Conservation (phyloP, 2,329 filamentous ascomycete genomes). For the Ascosphaera apis region DNA sequence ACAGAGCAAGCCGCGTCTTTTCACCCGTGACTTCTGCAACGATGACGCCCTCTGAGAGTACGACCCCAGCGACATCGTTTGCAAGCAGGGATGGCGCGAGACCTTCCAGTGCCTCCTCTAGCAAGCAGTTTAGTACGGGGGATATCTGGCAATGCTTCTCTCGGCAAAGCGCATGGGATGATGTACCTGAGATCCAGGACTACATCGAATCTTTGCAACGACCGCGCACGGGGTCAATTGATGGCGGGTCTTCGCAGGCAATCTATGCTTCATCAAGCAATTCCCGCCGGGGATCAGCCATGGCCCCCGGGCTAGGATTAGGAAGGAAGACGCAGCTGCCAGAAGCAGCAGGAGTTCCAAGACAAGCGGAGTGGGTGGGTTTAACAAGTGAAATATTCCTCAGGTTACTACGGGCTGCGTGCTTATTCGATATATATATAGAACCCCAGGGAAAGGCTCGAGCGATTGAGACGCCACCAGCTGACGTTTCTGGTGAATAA, state of each 20-base stretch:
- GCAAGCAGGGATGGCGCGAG: neutral
- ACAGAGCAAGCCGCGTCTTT: conserved; percentile 31
- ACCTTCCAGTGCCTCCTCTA: conserved; percentile 4
- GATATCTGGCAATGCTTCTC: conserved; percentile 43
- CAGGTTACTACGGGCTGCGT: conserved; percentile 19
- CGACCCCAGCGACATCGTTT: neutral
- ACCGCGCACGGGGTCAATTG: conserved; percentile 28
- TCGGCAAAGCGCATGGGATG: conserved; percentile 82
- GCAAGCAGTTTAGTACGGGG: conserved; percentile 4
- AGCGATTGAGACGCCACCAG: conserved; percentile 45
- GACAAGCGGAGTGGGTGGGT: conserved; percentile 90
- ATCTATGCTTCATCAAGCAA: conserved; percentile 9
- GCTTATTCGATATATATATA: conserved; percentile 28
- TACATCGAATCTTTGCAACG: conserved; percentile 63
- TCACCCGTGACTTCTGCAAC: conserved; percentile 10
- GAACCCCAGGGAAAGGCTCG: conserved; percentile 48
- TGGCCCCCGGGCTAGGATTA: conserved; percentile 14
- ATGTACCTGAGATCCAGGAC: conserved; percentile 62
- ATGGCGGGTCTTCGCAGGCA: conserved; percentile 15
- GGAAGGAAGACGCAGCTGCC: conserved; percentile 34
- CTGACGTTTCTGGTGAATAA: conserved; percentile 31
- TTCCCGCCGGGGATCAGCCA: conserved; percentile 26
- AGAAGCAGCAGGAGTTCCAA: conserved; percentile 58
- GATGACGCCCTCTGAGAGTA: conserved; percentile 1
- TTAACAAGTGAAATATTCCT: conserved; percentile 25